phyloP scores from a whole-genome alignment of 148 eudicot genomes.

The Euryodendron excelsum region DNA sequence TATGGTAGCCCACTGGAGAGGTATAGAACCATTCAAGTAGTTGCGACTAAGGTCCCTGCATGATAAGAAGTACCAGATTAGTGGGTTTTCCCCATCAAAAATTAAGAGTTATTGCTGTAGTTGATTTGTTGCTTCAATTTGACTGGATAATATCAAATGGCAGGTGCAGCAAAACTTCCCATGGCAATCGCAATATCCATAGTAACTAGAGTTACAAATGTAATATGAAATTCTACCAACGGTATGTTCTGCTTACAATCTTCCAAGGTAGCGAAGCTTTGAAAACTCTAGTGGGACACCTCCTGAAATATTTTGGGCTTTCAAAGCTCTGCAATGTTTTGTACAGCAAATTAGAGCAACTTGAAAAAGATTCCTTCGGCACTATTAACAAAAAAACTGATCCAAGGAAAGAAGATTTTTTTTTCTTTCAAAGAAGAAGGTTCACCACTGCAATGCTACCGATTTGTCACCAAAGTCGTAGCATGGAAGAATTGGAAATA shows the following conservation, averaged over 20 bases:
- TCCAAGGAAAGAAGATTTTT: too few species aligned
- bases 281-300: constrained; percentile 46
- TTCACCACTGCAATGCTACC: too few species aligned
- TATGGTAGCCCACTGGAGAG: constrained; percentile 46
- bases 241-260: constrained; percentile 32
- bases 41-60: constrained; percentile 65
- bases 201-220: neutral
- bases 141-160: neutral
- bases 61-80: neutral
- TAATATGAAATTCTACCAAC: neutral
- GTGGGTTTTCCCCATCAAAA: too few species aligned
- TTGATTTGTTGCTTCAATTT: neutral
- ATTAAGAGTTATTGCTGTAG: too few species aligned
- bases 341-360: constrained; percentile 12
- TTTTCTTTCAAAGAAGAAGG: too few species aligned
- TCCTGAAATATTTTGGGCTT: constrained; percentile 50
- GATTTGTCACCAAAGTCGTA: too few species aligned
- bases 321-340: constrained; percentile 41
- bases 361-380: neutral
- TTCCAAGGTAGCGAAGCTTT: constrained; percentile 39
- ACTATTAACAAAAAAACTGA: too few species aligned
- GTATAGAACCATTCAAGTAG: constrained; percentile 46
- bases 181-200: too few species aligned
- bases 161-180: neutral
- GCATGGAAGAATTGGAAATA: too few species aligned